Evolutionary conservation across 495 filamentous ascomycete species (phyloP).

Genomic region (Thermothielavioides terrestris): DNA sequence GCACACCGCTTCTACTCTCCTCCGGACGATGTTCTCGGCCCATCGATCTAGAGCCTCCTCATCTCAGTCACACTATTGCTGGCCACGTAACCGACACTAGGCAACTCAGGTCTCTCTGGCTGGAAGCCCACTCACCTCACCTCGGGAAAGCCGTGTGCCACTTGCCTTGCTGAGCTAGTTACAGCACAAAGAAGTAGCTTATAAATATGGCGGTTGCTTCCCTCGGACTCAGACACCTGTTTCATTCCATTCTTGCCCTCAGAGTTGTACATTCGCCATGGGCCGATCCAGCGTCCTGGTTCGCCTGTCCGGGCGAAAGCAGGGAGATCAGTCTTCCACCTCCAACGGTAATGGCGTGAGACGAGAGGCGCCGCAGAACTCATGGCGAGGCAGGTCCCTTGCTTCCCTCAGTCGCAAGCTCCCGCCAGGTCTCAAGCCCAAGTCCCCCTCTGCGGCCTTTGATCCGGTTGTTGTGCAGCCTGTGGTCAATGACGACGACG

Average conservation of each 20-base stretch:
- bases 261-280: slow-evolving; percentile 2
- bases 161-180: too few relatives aligned
- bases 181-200: background rate
- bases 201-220: background rate
- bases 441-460: background rate
- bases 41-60: background rate
- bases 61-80: background rate
- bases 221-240: background rate
- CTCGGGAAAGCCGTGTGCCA: too few relatives aligned
- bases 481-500: background rate
- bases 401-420: slow-evolving; percentile 12
- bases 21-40: background rate
- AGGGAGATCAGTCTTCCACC: background rate
- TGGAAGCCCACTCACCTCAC: background rate
- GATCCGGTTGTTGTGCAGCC: background rate
- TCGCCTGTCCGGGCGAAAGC: slow-evolving; percentile 9
- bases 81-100: background rate
- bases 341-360: background rate
- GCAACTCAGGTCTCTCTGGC: background rate
- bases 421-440: background rate
- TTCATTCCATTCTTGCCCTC: background rate
- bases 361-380: background rate
- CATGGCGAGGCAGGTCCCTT: slow-evolving; percentile 6
- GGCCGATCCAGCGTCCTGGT: slow-evolving; percentile 3
- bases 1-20: background rate